A percentile compares a stretch with the other conserved stretches of the same genome.
Conservation (phyloP, 192 early-diverging fungal genomes). For the Backusella tarrabulga region DNA sequence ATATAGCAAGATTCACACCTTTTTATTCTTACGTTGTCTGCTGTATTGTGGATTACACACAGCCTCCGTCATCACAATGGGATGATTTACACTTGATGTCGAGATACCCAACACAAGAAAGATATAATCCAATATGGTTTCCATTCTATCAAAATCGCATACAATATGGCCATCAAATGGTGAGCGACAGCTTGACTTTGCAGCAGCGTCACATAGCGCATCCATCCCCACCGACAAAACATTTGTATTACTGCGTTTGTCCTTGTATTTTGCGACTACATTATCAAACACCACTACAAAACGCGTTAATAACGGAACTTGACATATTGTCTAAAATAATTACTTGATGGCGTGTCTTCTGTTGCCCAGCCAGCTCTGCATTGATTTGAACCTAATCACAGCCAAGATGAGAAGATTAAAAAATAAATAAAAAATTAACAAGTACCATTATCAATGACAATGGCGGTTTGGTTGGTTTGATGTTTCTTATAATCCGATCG, state of each 20-base stretch:
- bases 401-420: neutral
- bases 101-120: conserved; percentile 78
- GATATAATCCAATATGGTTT: conserved; percentile 82
- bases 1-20: neutral
- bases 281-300: conserved; percentile 71
- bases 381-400: conserved; percentile 58
- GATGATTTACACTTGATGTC: conserved; percentile 69
- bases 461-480: conserved; percentile 40
- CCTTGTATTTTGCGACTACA: conserved; percentile 62
- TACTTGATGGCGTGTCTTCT: conserved; percentile 58
- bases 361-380: conserved; percentile 84
- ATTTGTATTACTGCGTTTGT: conserved; percentile 47
- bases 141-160: conserved; percentile 75
- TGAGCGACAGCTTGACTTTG: conserved; percentile 52
- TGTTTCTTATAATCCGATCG: conserved; percentile 46
- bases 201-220: conserved; percentile 54
- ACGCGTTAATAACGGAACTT: neutral
- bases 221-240: conserved; percentile 66
- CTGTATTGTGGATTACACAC: conserved; percentile 73
- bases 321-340: neutral
- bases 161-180: conserved; percentile 66
- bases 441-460: conserved; percentile 72
- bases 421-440: neutral
- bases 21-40: conserved; percentile 58
- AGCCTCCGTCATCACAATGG: conserved; percentile 88